These are phyloP conservation scores for Verticillium nubilum DNA, from an alignment of 2,329 filamentous ascomycete species.

Conservation along the genomic window DNA sequence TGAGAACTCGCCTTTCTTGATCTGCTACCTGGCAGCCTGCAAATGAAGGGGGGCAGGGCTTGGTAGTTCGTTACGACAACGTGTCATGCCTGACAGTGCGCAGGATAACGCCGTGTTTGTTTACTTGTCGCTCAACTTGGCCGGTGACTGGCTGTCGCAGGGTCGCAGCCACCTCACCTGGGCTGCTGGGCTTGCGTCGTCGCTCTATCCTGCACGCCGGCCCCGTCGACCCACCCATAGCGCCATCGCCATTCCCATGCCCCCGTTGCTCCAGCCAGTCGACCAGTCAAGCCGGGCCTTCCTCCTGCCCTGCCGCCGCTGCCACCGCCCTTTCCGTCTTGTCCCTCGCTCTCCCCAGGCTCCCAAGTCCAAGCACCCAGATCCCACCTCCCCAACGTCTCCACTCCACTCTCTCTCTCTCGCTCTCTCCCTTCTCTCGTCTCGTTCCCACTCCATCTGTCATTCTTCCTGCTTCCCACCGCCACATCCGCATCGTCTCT, in stretches of 20 bases:
- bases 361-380: constrained; percentile 15
- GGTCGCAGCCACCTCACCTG: neutral
- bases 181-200: neutral
- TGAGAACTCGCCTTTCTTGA: neutral
- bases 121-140: neutral
- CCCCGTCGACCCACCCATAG: constrained; percentile 6
- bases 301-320: neutral
- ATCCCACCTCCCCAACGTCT: constrained; percentile 20
- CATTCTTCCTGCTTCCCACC: constrained; percentile 20
- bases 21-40: neutral
- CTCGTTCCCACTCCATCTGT: constrained; percentile 24
- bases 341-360: constrained; percentile 5
- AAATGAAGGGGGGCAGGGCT: neutral
- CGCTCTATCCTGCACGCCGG: neutral
- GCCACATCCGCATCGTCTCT: constrained; percentile 16
- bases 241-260: constrained; percentile 7
- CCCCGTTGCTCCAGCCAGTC: constrained; percentile 7
- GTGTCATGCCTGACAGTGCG: neutral
- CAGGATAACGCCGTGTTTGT: neutral
- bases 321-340: neutral
- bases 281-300: neutral
- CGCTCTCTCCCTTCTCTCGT: constrained; percentile 21
- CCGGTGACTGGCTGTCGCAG: neutral
- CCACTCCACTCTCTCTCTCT: constrained; percentile 21
- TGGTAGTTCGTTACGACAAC: neutral